Evolutionary conservation across 176 grass and related monocot species (phyloP), one percentile per base, ranked within the genome.

Genomic region (Oryza punctata): DNA sequence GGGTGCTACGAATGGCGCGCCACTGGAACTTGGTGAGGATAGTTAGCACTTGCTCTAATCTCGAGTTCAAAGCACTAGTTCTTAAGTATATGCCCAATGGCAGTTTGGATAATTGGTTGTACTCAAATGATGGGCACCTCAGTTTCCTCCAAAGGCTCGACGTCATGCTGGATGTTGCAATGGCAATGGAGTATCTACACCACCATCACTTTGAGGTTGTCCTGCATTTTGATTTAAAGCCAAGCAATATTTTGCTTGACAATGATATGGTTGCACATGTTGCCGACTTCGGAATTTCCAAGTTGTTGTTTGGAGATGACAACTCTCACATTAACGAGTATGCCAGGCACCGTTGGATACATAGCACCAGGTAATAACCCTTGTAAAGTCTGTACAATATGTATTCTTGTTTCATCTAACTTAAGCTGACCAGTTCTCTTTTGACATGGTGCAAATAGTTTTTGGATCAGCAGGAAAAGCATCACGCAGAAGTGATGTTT

Each of bases 51-150:
- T 90, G 84, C 9, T 82, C 84, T 12, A 86, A 82, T 47, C 69
- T 86, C 0, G 84, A 90, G 37, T 86, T 90, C 68, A 90, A 65
- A 67, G 88, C 88, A 67, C 47, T 86, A 65, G 76, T 90, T 54
- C 88, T 90, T 26, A 72, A 86, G 74, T 90, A 86, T 24, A 90
- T 90, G 84, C 84, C 88, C 16, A 59, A 86, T 86, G 88, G 88
- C 2, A 90, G 79, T 72, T 77, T 90, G 61, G 46, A 86, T 15
- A 54, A 82, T 43, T 70, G 61, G 84, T 67, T 90, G 75, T 69
- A 90, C 84, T 83, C 84, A 28, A 78, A 72, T 35, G 69, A 69
- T 66, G 75, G 79, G 14, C 49, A 40, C 71, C 75, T 86, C 30
- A 77, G 69, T 27, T 82, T 90, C 73, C 16, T 74, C 68, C 84